Percentiles rank a stretch among this genome's conserved stretches.
Conservation (phyloP, 1,284 basidiomycete genomes). For the Psilocybe mexicana region DNA sequence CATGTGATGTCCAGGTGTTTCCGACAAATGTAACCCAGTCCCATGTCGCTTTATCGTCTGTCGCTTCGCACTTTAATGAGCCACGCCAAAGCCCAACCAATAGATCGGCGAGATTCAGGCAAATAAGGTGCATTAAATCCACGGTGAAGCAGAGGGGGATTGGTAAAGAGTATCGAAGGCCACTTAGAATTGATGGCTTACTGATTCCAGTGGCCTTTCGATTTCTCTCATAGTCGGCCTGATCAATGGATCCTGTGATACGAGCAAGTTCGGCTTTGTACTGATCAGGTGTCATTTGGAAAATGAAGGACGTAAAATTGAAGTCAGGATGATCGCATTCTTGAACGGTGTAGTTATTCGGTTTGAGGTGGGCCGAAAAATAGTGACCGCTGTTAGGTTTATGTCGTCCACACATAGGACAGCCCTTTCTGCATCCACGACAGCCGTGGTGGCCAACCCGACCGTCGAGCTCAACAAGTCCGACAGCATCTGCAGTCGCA, state of each 20-base stretch:
- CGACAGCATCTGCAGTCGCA: conserved; percentile 20
- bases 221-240: conserved; percentile 27
- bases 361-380: conserved; percentile 16
- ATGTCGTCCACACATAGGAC: conserved; percentile 30
- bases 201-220: conserved; percentile 35
- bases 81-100: conserved; percentile 34
- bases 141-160: conserved; percentile 30
- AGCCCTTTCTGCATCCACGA: conserved; percentile 34
- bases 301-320: background rate
- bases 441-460: conserved; percentile 35
- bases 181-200: conserved; percentile 37
- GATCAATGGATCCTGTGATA: conserved; percentile 19
- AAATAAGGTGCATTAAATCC: conserved; percentile 36
- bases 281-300: background rate
- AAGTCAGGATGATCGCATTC: conserved; percentile 22
- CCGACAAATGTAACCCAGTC: conserved; percentile 34
- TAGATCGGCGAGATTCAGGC: conserved; percentile 32
- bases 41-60: conserved; percentile 31
- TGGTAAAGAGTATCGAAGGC: conserved; percentile 24
- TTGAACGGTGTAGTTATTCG: conserved; percentile 23
- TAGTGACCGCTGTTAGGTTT: too few species aligned
- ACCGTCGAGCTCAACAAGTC: conserved; percentile 31
- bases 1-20: conserved; percentile 37
- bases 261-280: conserved; percentile 21
- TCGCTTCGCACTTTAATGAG: conserved; percentile 27